Evolutionary conservation across 192 early-diverging fungal genomes (phyloP), one percentile per base, ranked within the genome.

Genomic region (Coemansia sp.): DNA sequence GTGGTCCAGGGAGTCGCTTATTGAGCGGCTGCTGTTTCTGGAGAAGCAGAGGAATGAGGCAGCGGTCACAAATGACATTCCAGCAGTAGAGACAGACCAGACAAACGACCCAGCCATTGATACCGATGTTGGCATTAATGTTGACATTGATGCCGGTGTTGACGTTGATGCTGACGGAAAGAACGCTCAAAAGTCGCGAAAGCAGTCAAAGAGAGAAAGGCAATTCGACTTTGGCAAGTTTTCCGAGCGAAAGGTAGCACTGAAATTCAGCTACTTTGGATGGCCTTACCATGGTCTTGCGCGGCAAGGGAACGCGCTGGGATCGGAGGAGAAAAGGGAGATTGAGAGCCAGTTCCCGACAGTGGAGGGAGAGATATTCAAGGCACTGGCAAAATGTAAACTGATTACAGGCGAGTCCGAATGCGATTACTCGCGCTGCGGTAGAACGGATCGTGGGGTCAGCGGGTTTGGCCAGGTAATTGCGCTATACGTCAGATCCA

Each of bases 191-290:
- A 37, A 58, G 37, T 58, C 81, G 72, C 71, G 60, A 13, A 76
- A 74, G 67, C 59, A 59, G 42, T 74, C 77, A 21, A 70, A 71
- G 56, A 57, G 57, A 39, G 67, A 56, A 9, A 63, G 58, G 5
- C 63, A 79, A 1, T 95, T 98, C 68, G 92, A 96, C 67, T 93
- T 94, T 85, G 68, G 80, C 26, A 86, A 86, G 61, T 91, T 95
- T 63, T 76, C 91, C 37, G 82, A 89, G 61, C 88, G 93, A 40
- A 88, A 86, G 49, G 87, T 98, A 16, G 95, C 94, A 6, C 85
- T 98, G 63, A 90, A 91, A 70, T 84, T 98, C 47, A 91, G 94
- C 21, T 98, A 98, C 76, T 85, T 97, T 72, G 96, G 96, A 4
- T 94, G 91, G 91, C 81, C 88, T 32, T 98, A 96, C 84, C 83